A percentile compares a stretch with the other conserved stretches of the same genome.
phyloP scores from a whole-genome alignment of 345 rosid genomes.

The Eutrema heterophyllum region DNA sequence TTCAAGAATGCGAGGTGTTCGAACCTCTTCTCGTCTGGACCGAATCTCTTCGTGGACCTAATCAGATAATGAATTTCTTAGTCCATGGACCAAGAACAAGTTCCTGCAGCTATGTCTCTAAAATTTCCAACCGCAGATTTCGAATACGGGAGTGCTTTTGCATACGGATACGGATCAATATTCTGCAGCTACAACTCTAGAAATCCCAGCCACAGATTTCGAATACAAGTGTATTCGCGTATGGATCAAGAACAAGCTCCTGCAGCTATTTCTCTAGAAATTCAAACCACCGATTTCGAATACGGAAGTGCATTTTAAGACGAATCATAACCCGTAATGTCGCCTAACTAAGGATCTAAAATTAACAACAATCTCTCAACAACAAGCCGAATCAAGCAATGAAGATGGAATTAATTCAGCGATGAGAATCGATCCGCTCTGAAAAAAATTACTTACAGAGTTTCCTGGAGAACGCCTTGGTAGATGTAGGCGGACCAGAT shows the following conservation, averaged over 20 bases:
- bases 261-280: background rate
- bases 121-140: background rate
- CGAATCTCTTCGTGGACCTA: conserved; percentile 91
- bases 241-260: background rate
- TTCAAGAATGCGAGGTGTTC: conserved; percentile 89
- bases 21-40: conserved; percentile 77
- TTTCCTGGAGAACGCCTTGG: conserved; percentile 95
- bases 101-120: background rate
- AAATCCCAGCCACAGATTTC: background rate
- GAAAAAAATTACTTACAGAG: conserved; percentile 47
- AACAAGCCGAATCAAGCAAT: conserved; percentile 5
- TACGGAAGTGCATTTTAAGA: background rate
- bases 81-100: background rate
- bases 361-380: conserved; percentile 2
- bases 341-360: background rate
- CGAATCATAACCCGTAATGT: background rate
- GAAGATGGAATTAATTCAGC: background rate
- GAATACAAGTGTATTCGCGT: background rate
- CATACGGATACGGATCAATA: background rate
- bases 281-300: background rate
- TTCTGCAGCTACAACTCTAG: background rate
- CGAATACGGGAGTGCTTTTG: background rate
- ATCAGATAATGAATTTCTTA: background rate
- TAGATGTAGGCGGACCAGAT: conserved; percentile 96
- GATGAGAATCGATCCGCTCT: background rate